phyloP scores from a whole-genome alignment of 805 yeast genomes.

The Yamadazyma nakazawae region DNA sequence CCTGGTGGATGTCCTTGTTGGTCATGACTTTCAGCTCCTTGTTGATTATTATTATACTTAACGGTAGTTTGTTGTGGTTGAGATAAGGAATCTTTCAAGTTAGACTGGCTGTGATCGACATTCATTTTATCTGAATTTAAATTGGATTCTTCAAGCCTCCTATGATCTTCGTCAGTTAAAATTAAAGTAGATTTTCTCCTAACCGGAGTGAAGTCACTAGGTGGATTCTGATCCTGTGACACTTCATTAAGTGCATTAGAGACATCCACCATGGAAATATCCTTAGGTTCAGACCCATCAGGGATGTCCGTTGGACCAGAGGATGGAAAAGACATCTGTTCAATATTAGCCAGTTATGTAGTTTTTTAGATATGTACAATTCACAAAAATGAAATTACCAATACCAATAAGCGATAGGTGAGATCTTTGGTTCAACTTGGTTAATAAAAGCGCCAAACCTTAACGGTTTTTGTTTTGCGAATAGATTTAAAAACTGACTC shows the following conservation, averaged over 20 bases:
- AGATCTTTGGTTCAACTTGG: neutral
- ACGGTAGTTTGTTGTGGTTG: slow-evolving; percentile 1
- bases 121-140: slow-evolving; percentile 17
- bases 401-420: neutral
- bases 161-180: slow-evolving; percentile 63
- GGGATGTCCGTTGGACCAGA: neutral
- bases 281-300: slow-evolving; percentile 16
- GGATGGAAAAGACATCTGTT: neutral
- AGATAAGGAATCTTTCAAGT: neutral
- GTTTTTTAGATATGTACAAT: neutral
- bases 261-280: slow-evolving; percentile 44
- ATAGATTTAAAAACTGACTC: neutral
- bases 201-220: slow-evolving; percentile 19
- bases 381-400: neutral
- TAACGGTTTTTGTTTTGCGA: neutral
- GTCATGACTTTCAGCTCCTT: neutral
- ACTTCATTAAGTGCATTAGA: slow-evolving; percentile 26
- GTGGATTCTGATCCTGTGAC: slow-evolving; percentile 3
- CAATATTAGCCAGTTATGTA: neutral
- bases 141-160: slow-evolving; percentile 33
- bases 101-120: slow-evolving; percentile 17
- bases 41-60: no score
- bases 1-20: slow-evolving; percentile 4
- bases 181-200: slow-evolving; percentile 71
- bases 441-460: neutral